Conservation (phyloP, 805 yeast species). For the Yueomyces sp. region DNA sequence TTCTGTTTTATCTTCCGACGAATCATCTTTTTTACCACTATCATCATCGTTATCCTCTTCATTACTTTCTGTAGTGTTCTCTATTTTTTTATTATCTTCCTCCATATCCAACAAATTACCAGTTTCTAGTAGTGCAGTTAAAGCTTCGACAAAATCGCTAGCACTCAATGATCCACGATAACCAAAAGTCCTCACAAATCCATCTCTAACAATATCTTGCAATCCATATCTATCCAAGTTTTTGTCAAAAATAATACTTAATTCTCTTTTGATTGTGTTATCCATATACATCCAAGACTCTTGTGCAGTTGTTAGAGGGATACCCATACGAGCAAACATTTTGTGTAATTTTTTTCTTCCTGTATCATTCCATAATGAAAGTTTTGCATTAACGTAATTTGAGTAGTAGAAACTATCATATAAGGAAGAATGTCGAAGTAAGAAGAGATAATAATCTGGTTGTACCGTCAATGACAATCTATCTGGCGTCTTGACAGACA, state of each 20-base stretch:
- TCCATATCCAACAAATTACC: constrained; percentile 24
- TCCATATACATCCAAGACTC: constrained; percentile 91
- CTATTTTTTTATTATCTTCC: constrained; percentile 7
- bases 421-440: constrained; percentile 84
- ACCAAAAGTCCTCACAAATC: constrained; percentile 79
- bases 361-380: constrained; percentile 81
- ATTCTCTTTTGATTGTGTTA: constrained; percentile 56
- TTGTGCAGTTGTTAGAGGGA: constrained; percentile 74
- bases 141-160: constrained; percentile 81
- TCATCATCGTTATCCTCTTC: constrained; percentile 19
- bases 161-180: constrained; percentile 81
- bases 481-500: constrained; percentile 26
- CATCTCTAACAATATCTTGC: constrained; percentile 71
- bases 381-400: constrained; percentile 78
- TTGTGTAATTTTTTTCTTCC: constrained; percentile 80
- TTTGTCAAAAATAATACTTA: constrained; percentile 54
- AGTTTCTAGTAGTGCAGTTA: constrained; percentile 71
- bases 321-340: constrained; percentile 93
- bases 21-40: constrained; percentile 13
- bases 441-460: constrained; percentile 72
- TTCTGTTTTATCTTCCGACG: constrained; percentile 3
- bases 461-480: constrained; percentile 46
- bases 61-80: constrained; percentile 16
- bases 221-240: constrained; percentile 67
- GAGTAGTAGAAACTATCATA: constrained; percentile 86